Base-by-base conservation (phyloP, 202 grass and related monocot genomes). In the Hordeum pubiflorum region DNA sequence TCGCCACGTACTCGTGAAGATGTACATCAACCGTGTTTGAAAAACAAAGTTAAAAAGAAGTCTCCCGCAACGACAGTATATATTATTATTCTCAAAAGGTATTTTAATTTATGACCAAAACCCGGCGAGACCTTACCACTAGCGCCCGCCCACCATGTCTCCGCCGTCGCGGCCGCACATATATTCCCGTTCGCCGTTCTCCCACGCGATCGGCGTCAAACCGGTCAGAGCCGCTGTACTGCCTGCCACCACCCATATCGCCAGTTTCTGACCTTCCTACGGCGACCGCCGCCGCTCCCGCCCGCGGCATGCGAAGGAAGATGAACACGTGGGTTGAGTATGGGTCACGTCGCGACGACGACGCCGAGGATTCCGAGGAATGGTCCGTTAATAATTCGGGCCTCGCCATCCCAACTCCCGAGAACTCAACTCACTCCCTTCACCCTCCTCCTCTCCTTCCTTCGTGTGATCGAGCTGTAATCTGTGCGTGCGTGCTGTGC, bases 101-200 rank as follows among this genome's bases (percentile, higher is more conserved):
- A 48, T 48, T 48, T 4, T 17, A 48, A 48, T 48, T 48, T 48
- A 14, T 48, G 44, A 48, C 44, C 13, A 5, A 14, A 48, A 48
- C 1, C 44, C 14, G 44, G 13, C 14, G 44, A 48, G 13, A 48
- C 44, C 31, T 55, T 74, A 56, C 27, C 71, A 13, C 29, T 52
- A 56, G 46, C 71, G 71, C 29, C 72, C 71, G 71, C 29, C 72
- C 72, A 36, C 72, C 71, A 50, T 56, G 17, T 73, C 27, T 10
- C 24, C 43, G 12, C 69, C 69, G 43, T 72, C 37, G 57, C 57
- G 12, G 12, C 29, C 29, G 14, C 10, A 31, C 62, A 9, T 29
- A 15, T 29, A 33, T 65, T 65, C 31, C 62, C 31, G 31, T 66
- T 60, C 63, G 32, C 26, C 44, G 26, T 54, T 72, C 69, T 56